These are phyloP conservation scores for Halophytophthora polymorphica DNA, from an alignment of 352 stramenopile genomes.

Conservation along the genomic window DNA sequence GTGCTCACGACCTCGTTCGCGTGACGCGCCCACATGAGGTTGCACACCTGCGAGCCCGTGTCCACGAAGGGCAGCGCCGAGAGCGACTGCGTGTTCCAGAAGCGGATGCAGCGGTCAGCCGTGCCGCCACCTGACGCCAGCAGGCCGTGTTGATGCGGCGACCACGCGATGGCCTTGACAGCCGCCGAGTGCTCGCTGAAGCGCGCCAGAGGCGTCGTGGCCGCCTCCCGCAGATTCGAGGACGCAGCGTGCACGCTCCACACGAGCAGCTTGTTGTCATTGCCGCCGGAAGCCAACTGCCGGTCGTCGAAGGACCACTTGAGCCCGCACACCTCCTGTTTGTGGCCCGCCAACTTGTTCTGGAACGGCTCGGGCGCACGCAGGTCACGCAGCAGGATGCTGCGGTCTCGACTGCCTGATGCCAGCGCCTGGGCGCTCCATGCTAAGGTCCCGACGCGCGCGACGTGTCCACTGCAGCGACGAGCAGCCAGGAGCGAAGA, in stretches of 20 bases:
- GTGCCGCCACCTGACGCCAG: conserved; percentile 95
- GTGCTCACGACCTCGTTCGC: conserved; percentile 98
- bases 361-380: conserved; percentile 58
- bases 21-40: conserved; percentile 97
- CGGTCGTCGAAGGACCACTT: conserved; percentile 95
- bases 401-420: conserved; percentile 92
- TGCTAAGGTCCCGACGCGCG: conserved; percentile 91
- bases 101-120: conserved; percentile 95
- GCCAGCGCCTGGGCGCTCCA: conserved; percentile 90
- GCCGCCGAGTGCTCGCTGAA: conserved; percentile 96
- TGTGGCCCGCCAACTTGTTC: conserved; percentile 62
- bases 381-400: conserved; percentile 93
- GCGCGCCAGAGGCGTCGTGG: conserved; percentile 71
- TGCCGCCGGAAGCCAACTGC: conserved; percentile 92
- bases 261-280: conserved; percentile 99
- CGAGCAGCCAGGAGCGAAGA: conserved; percentile 7
- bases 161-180: conserved; percentile 98
- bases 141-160: conserved; percentile 94
- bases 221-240: conserved; percentile 20
- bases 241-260: conserved; percentile 84
- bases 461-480: conserved; percentile 76
- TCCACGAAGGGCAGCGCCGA: conserved; percentile 90
- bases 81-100: conserved; percentile 96
- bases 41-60: conserved; percentile 96
- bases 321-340: conserved; percentile 93